Conservation (phyloP, 345 rosid genomes). For the Euclidium syriacum region DNA sequence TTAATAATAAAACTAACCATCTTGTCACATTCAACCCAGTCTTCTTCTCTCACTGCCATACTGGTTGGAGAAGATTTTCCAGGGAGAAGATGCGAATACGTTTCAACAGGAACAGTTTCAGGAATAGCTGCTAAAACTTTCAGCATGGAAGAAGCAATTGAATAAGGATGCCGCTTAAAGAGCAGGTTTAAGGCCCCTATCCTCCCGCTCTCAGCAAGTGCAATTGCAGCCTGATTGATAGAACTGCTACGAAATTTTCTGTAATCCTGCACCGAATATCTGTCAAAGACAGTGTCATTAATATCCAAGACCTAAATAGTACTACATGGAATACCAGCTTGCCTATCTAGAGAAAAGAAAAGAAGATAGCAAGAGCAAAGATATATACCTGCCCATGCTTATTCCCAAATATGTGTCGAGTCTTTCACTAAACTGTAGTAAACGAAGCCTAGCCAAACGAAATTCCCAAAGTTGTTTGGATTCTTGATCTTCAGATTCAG, state of each 20-base stretch:
- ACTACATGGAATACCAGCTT: constrained; percentile 6
- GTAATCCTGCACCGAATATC: constrained; percentile 89
- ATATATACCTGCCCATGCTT: constrained; percentile 93
- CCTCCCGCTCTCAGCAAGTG: constrained; percentile 90
- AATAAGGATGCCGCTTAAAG: constrained; percentile 93
- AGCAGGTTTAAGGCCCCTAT: constrained; percentile 89
- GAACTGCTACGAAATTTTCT: constrained; percentile 66
- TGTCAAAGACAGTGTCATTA: constrained; percentile 53
- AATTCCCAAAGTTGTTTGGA: constrained; percentile 56
- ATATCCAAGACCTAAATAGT: constrained; percentile 9
- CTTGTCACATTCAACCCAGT: constrained; percentile 95
- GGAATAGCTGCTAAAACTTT: constrained; percentile 77
- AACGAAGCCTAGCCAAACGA: constrained; percentile 74
- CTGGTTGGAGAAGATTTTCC: constrained; percentile 64
- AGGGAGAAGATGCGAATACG: constrained; percentile 93
- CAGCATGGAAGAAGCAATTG: constrained; percentile 58
- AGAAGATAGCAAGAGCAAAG: background rate
- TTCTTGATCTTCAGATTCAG: constrained; percentile 48
- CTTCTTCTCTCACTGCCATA: constrained; percentile 78
- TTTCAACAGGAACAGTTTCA: constrained; percentile 82
- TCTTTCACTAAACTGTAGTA: constrained; percentile 76
- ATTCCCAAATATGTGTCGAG: constrained; percentile 91
- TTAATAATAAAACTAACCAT: constrained; percentile 56
- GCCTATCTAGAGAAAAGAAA: constrained; percentile 3
- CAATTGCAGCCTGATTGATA: constrained; percentile 59